phyloP scores from a whole-genome alignment of 169 alveolate species.

The Eimeria maxima region DNA sequence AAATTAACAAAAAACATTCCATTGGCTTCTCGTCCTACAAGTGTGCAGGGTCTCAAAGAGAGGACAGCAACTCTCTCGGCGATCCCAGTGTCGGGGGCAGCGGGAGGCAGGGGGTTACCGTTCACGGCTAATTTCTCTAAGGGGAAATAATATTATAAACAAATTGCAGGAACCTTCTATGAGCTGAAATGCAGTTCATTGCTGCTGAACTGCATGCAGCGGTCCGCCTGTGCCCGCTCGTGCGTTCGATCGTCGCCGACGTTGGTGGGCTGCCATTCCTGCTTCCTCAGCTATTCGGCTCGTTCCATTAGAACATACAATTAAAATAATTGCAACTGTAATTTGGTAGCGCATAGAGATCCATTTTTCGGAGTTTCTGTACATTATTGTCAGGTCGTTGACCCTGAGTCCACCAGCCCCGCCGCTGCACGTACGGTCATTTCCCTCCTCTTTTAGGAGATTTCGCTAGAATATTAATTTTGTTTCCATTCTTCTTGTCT shows the following conservation, averaged over 20 bases:
- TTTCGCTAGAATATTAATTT: background rate
- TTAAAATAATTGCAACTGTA: background rate
- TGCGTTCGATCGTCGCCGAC: background rate
- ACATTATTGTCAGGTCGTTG: background rate
- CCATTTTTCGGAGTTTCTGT: background rate
- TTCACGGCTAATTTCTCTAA: background rate
- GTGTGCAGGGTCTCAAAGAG: no score
- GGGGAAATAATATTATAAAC: no score
- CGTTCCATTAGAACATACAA: background rate
- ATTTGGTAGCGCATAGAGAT: background rate
- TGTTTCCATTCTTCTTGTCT: background rate
- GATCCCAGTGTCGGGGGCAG: background rate
- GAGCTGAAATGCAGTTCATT: background rate
- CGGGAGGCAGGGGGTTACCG: background rate
- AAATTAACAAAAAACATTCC: no score
- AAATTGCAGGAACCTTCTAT: background rate
- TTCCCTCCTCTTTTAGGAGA: background rate
- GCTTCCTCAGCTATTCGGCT: background rate
- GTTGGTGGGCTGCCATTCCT: background rate
- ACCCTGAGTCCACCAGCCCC: slow-evolving; percentile 28
- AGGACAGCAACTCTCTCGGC: background rate
- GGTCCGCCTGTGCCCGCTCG: background rate
- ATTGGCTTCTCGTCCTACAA: no score
- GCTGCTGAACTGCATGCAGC: background rate
- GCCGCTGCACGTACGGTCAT: background rate